Conservation (phyloP, 2,329 filamentous ascomycete genomes). For the Aspergillus flavus region DNA sequence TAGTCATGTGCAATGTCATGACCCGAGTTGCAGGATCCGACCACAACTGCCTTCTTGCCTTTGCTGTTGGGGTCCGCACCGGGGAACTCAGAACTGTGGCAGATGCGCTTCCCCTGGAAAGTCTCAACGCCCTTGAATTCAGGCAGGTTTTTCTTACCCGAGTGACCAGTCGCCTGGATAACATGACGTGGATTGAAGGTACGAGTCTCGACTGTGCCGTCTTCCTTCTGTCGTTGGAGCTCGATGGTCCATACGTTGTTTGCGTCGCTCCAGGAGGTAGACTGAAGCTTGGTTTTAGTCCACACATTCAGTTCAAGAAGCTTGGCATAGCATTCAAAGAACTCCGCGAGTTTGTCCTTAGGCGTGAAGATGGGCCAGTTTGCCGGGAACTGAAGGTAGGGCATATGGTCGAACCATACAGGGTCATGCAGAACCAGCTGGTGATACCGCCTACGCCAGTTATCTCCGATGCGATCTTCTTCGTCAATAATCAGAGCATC, state of each 20-base stretch:
- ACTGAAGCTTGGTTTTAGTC: constrained; percentile 55
- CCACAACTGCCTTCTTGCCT: constrained; percentile 64
- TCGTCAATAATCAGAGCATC: constrained; percentile 61
- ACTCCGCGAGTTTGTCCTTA: constrained; percentile 71
- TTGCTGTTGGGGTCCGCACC: constrained; percentile 53
- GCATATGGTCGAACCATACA: constrained; percentile 59
- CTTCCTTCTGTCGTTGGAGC: constrained; percentile 47
- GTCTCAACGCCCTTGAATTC: constrained; percentile 51
- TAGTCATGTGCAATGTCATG: constrained; percentile 72
- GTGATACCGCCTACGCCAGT: constrained; percentile 65
- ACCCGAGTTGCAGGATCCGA: constrained; percentile 69
- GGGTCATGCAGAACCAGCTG: constrained; percentile 71
- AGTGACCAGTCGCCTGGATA: constrained; percentile 69
- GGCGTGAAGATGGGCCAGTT: constrained; percentile 72
- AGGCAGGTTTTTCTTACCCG: constrained; percentile 63
- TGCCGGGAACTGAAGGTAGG: constrained; percentile 65
- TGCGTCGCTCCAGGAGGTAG: constrained; percentile 54
- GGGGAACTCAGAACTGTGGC: constrained; percentile 64
- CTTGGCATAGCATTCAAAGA: constrained; percentile 66
- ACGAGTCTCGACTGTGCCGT: constrained; percentile 49
- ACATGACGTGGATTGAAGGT: constrained; percentile 65
- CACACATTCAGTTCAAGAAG: constrained; percentile 71
- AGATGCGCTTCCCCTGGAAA: constrained; percentile 62
- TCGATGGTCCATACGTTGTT: constrained; percentile 58
- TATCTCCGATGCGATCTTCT: constrained; percentile 62